Percentiles rank a stretch among this genome's conserved stretches.
Evolutionary conservation across 768 basidiomycete genomes (phyloP).

Genomic region (Hericium coralloides): DNA sequence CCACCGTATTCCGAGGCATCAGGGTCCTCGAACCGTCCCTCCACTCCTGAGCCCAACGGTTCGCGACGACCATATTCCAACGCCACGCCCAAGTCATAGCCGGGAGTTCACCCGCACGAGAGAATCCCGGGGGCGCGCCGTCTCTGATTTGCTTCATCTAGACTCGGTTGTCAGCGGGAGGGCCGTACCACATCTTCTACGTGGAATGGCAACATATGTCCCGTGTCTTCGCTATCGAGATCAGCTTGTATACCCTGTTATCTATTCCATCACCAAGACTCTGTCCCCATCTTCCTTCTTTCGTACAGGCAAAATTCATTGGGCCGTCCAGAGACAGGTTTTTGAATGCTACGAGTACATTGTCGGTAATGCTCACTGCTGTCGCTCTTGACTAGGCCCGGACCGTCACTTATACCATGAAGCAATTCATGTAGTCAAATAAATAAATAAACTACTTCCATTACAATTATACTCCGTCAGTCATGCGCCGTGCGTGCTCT

Average conservation of each 20-base stretch:
- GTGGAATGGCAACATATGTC: not conserved
- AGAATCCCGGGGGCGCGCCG: not conserved
- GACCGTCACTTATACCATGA: not conserved
- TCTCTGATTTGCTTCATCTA: constrained; percentile 9
- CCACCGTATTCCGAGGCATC: constrained; percentile 9
- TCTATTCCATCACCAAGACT: not conserved
- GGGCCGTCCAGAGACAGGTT: not conserved
- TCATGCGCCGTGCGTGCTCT: too few species aligned
- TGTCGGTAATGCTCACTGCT: not conserved
- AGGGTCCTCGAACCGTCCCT: constrained; percentile 1
- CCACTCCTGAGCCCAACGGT: constrained; percentile 4
- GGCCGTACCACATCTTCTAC: not conserved
- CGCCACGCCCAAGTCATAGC: constrained; percentile 8
- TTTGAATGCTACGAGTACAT: not conserved
- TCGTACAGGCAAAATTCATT: not conserved
- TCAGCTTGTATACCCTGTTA: not conserved
- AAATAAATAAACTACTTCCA: not conserved
- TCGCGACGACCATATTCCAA: constrained; percentile 8
- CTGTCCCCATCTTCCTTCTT: not conserved
- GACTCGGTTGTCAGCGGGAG: not conserved
- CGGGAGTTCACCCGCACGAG: not conserved
- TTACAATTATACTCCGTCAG: too few species aligned
- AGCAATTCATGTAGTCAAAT: not conserved
- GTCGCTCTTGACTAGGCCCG: not conserved
- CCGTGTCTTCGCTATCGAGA: not conserved